Base-by-base conservation (phyloP, 1,284 basidiomycete species). In the Fereydounia khargensis region DNA sequence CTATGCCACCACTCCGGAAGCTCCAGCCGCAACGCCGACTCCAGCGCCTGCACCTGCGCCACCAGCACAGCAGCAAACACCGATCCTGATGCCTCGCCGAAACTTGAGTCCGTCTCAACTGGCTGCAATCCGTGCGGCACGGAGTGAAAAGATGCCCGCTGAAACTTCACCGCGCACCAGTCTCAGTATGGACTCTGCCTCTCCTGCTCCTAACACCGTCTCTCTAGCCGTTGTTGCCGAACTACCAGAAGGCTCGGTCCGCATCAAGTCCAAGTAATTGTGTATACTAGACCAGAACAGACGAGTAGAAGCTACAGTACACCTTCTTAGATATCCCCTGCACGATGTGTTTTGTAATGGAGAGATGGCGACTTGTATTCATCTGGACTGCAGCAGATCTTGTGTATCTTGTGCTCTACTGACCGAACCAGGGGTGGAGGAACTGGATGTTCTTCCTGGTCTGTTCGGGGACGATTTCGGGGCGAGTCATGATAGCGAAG, bases 391-490 rank as follows among this genome's bases (percentile, higher is more conserved):
- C n/a, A n/a, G n/a, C n/a, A n/a, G n/a, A 17, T 4, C 21, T 10
- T 36, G 4, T 33, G 11, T 11, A 28, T 7, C 16, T 2, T 4
- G 18, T 35, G 28, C 49, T 53, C 18, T 60, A 47, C 32, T 50
- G 34, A 16, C 56, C 59, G 22, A 61, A 69, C 70, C 70, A 73
- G n/a, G 66, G 66, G 14, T 95, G 80, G 64, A 96, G 81, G 77
- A 81, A 95, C 11, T 83, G 80, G 39, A 94, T 79, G 77, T 87
- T 92, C 76, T 83, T 76, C 63, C 82, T 79, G 57, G 89, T 85
- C 58, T 84, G 84, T 14, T 80, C 80, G 27, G 83, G 82, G 76
- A 86, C 84, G 45, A 81, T 75, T 42, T 79, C 81, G 5, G 81
- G 79, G 30, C 81, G 79, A 14, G 90, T 90, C 83, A 95, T 87